Evolutionary conservation across 1,284 basidiomycete genomes (phyloP), one percentile per base, ranked within the genome.

Genomic region (Malassezia psittaci): DNA sequence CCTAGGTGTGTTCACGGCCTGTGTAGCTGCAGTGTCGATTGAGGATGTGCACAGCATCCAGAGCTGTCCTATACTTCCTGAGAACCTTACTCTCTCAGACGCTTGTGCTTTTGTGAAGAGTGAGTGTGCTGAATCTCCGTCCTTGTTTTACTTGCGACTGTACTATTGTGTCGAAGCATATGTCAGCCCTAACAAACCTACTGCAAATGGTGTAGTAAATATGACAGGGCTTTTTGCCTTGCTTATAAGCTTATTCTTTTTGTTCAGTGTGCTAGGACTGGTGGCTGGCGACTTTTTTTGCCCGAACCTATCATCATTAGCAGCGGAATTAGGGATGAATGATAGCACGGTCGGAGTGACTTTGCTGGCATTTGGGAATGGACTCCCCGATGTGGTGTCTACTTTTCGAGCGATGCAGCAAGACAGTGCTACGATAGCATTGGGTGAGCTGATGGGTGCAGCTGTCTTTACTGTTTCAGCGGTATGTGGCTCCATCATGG

Each of bases 381-480:
- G 69, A 5, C 62, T 65, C 15, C 74, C 74, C 2, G 74, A 75
- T 48, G 69, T 75, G 5, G 96, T 96, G 75, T 86, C 88, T 11
- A 96, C 93, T 0, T 96, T 93, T 74, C 87, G 88, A 0, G 88
- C 93, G 15, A 88, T 98, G 83, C 83, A 83, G 44, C 80, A 84
- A 13, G 79, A 85, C 66, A 88, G 90, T 0, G 90, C 90, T 7
- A 83, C 87, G 51, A 77, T 98, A 50, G 93, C 93, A 0, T 83
- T 98, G 47, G 93, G 93, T 37, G 93, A 98, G 76, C 81, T 98
- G 5, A 79, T 98, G 19, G 93, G 93, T 13, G 93, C 93, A 1
- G 91, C 93, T 1, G 83, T 88, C 1, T 98, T 96, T 77, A 93
- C 96, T 74, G 85, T 90, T 18, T 89, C 88, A 2, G 90, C 91